These are phyloP conservation scores for Xylaria acuta DNA, from an alignment of 495 filamentous ascomycete genomes.

Conservation along the genomic window DNA sequence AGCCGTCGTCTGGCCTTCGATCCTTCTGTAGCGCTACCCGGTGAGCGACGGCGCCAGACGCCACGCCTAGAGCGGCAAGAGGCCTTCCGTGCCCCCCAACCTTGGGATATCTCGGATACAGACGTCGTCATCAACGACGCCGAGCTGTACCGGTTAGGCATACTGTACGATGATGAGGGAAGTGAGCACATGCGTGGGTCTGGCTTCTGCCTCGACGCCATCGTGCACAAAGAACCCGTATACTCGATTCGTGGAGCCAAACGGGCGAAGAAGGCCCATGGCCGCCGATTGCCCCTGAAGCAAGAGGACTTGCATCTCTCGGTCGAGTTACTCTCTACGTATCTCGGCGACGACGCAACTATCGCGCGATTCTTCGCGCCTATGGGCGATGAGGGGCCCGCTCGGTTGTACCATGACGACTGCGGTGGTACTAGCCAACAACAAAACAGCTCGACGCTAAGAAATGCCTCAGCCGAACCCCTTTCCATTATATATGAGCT, in stretches of 20 bases:
- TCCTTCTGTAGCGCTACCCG: constrained; percentile 34
- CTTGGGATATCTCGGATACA: constrained; percentile 25
- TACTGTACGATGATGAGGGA: constrained; percentile 38
- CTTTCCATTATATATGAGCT: constrained; percentile 38
- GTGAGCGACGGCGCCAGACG: constrained; percentile 35
- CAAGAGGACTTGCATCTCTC: constrained; percentile 28
- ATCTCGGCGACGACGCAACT: constrained; percentile 39
- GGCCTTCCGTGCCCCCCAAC: constrained; percentile 47
- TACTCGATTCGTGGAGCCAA: constrained; percentile 43
- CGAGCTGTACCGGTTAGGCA: constrained; percentile 46
- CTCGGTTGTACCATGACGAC: constrained; percentile 7
- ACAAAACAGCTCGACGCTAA: background rate
- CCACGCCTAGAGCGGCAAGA: constrained; percentile 51
- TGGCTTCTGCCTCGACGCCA: constrained; percentile 45
- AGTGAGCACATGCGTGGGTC: constrained; percentile 39
- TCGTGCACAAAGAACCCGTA: constrained; percentile 41
- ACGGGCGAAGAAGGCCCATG: constrained; percentile 30
- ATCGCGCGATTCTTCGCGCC: constrained; percentile 38
- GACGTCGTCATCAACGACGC: constrained; percentile 36
- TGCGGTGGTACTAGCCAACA: background rate
- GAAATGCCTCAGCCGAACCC: constrained; percentile 22
- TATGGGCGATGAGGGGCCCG: constrained; percentile 22
- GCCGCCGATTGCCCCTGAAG: background rate
- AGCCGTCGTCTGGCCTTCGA: constrained; percentile 39
- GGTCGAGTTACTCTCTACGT: constrained; percentile 42